Evolutionary conservation across 768 basidiomycete species (phyloP), one percentile per base, ranked within the genome.

Genomic region (Tephrocybe sp.): DNA sequence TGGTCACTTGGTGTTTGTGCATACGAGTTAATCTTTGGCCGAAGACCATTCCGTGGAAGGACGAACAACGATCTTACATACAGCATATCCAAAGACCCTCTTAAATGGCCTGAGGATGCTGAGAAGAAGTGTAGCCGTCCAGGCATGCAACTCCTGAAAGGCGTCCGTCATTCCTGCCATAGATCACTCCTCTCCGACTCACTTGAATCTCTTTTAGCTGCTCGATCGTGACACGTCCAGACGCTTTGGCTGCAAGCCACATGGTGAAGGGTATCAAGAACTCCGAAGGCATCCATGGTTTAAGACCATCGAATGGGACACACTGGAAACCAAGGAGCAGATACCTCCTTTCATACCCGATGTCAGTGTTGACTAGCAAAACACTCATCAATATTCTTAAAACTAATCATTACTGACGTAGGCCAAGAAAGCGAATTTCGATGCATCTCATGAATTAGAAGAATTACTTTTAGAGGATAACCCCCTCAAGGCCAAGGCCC

Each of bases 391-490:
- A 31, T 14, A 13, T 14, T 33, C 3, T 43, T 9, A 41, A 54
- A 13, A 45, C 5, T 19, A 32, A 39, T 41, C 9, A 44, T 26
- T 20, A 8, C 40, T 49, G 30, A 49, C 39, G 16, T 62, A 98
- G 95, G 85, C 87, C n/a, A 98, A 98, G 74, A 97, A 97, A 70
- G 93, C 96, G 26, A 98, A 99, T 68, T 99, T 99, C 64, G 96
- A 99, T 65, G 95, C 96, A 22, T 98, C 96, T 11, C 95, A 98
- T 63, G 96, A 99, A 68, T 73, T 99, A 32, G 96, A 99, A 64
- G 96, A 99, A 69, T 76, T 99, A 17, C 69, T 99, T 10, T 72
- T 99, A 14, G 96, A 99, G 68, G 95, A 98, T 64, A 98, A 98
- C 60, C 96, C 96, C 38, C 75, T 99, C 49, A 98, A 98, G 65